phyloP scores from a whole-genome alignment of 169 alveolate species.

The Cryptosporidium parvum region DNA sequence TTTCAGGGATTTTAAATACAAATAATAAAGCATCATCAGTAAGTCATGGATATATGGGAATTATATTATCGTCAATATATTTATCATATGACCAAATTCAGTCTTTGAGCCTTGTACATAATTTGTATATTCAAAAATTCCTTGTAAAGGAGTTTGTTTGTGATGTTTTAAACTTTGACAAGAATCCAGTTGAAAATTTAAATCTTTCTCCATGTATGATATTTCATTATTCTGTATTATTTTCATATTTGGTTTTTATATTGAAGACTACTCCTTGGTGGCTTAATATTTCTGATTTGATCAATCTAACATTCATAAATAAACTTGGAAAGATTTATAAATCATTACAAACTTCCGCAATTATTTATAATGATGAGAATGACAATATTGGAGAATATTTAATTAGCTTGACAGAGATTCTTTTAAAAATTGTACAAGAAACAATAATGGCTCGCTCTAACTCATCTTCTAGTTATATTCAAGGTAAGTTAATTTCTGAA shows the following conservation, averaged over 20 bases:
- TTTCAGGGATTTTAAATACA: slow-evolving; percentile 5
- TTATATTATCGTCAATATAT: neutral
- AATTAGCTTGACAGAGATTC: slow-evolving; percentile 3
- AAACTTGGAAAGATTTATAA: slow-evolving; percentile 30
- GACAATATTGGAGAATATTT: neutral
- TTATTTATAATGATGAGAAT: neutral
- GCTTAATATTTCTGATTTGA: slow-evolving; percentile 22
- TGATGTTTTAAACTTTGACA: slow-evolving; percentile 7
- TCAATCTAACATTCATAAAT: slow-evolving; percentile 14
- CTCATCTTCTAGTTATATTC: neutral
- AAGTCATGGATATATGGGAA: slow-evolving; percentile 20
- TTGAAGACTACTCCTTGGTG: slow-evolving; percentile 54
- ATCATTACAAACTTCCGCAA: neutral
- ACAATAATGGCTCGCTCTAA: neutral
- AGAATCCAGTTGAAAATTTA: neutral
- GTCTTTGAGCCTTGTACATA: slow-evolving; percentile 3
- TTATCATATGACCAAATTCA: slow-evolving; percentile 5
- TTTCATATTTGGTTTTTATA: slow-evolving; percentile 10
- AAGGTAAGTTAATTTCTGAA: slow-evolving; percentile 1
- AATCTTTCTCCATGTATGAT: neutral
- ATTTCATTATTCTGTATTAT: neutral
- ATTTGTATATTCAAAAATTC: slow-evolving; percentile 41
- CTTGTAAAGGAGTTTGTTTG: slow-evolving; percentile 2
- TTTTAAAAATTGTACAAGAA: slow-evolving; percentile 12
- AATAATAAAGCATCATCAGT: neutral